A percentile compares a stretch with the other conserved stretches of the same genome.
These are phyloP conservation scores for Parmelia sp. DNA, from an alignment of 495 filamentous ascomycete species.

Conservation along the genomic window DNA sequence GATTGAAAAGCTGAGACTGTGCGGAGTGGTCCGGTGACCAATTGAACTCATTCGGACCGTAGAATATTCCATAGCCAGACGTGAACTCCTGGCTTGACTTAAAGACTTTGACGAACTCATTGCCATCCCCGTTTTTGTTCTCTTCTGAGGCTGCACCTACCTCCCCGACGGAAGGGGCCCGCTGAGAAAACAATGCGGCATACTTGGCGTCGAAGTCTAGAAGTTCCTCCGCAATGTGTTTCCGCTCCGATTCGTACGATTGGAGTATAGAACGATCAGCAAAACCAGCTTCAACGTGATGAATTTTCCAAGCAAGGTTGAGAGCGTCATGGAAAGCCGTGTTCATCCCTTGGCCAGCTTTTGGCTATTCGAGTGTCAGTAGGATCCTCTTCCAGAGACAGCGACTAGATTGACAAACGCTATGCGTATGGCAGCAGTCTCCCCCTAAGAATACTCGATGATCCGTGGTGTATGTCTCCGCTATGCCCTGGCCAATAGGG, in stretches of 20 bases:
- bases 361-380: conserved; percentile 38
- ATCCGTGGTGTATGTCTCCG: conserved; percentile 49
- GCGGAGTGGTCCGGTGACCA: conserved; percentile 68
- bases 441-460: conserved; percentile 52
- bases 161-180: conserved; percentile 52
- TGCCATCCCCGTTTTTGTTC: conserved; percentile 39
- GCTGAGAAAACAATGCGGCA: conserved; percentile 46
- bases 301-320: conserved; percentile 80
- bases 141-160: conserved; percentile 42
- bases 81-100: conserved; percentile 61
- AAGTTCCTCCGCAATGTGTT: conserved; percentile 60
- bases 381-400: neutral
- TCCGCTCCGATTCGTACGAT: conserved; percentile 65
- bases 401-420: conserved; percentile 37
- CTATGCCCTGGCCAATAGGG: conserved; percentile 52
- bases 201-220: conserved; percentile 70
- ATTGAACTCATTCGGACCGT: conserved; percentile 59
- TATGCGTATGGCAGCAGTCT: conserved; percentile 60
- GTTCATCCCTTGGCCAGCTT: conserved; percentile 54
- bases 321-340: conserved; percentile 46
- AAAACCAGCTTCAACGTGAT: conserved; percentile 52
- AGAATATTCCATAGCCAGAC: conserved; percentile 58
- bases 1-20: conserved; percentile 59
- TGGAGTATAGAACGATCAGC: conserved; percentile 51
- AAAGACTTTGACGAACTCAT: conserved; percentile 60